These are phyloP conservation scores for Rutidosis leptorrhynchoides DNA, from an alignment of 129 eudicot genomes.

Conservation along the genomic window DNA sequence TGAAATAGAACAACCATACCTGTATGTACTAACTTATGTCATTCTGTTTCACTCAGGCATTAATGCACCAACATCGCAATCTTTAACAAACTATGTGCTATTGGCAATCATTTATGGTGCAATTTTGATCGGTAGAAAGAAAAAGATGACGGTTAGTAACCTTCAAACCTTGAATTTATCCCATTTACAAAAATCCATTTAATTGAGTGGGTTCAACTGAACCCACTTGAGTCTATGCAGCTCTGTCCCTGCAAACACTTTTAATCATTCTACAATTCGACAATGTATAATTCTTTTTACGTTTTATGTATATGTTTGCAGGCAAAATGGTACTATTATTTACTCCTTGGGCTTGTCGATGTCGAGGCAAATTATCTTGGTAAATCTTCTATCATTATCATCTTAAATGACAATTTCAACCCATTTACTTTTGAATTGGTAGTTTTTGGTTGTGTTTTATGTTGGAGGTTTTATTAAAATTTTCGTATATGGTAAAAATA, in stretches of 20 bases:
- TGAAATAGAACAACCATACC: too few relatives aligned
- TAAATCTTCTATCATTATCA: conserved; percentile 25
- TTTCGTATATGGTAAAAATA: too few relatives aligned
- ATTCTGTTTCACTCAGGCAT: conserved; percentile 46
- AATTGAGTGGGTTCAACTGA: too few relatives aligned
- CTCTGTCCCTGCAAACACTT: conserved; percentile 5
- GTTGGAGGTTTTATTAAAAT: too few relatives aligned
- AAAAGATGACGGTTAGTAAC: conserved; percentile 62
- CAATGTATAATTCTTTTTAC: conserved; percentile 5
- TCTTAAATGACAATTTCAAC: background rate
- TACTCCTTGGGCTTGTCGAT: conserved; percentile 80
- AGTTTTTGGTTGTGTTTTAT: background rate
- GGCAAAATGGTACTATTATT: conserved; percentile 89
- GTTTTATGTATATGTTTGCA: conserved; percentile 30
- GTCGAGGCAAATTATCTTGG: conserved; percentile 96
- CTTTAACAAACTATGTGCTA: conserved; percentile 70
- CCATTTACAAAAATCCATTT: too few relatives aligned
- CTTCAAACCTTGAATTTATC: conserved; percentile 1
- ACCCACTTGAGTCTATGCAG: too few relatives aligned
- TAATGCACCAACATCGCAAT: conserved; percentile 94
- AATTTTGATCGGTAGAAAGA: conserved; percentile 48
- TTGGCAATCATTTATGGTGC: conserved; percentile 72
- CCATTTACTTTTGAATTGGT: background rate
- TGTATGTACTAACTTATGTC: conserved; percentile 10
- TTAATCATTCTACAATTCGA: background rate